A percentile compares a stretch with the other conserved stretches of the same genome.
Conservation (phyloP, 148 eudicot genomes). For the Oxyria digyna region DNA sequence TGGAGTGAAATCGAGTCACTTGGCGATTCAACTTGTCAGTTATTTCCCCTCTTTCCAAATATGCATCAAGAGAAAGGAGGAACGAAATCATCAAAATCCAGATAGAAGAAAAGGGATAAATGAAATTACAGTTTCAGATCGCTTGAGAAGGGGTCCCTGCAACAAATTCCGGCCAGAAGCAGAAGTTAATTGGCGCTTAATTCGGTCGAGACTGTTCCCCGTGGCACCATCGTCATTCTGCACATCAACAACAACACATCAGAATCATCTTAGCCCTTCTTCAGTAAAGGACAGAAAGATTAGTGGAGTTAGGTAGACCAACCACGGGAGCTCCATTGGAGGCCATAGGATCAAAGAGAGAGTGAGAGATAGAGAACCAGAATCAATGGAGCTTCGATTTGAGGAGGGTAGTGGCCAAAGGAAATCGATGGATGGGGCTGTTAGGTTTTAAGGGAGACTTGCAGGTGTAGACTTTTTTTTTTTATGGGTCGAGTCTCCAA, state of each 20-base stretch:
- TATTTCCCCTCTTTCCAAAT: not conserved
- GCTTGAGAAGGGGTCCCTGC: slow-evolving; percentile 91
- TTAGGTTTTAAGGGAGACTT: not conserved
- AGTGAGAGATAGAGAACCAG: not conserved
- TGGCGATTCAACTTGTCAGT: not conserved
- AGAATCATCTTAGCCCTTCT: not conserved
- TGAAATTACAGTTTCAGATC: slow-evolving; percentile 79
- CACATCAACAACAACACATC: slow-evolving; percentile 9
- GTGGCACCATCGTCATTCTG: slow-evolving; percentile 53
- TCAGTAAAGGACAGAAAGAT: not conserved
- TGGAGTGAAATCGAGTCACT: not conserved
- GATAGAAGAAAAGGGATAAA: not conserved
- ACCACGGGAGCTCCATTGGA: slow-evolving; percentile 46
- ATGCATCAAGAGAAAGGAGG: not conserved
- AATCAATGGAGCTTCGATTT: slow-evolving; percentile 1
- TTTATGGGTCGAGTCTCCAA: not conserved
- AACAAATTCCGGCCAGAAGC: slow-evolving; percentile 67
- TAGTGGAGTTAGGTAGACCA: slow-evolving; percentile 3
- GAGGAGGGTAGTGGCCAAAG: not conserved
- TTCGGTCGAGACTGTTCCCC: slow-evolving; percentile 64
- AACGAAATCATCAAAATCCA: not conserved
- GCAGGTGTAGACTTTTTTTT: slow-evolving; percentile 1
- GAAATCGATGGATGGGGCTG: not conserved
- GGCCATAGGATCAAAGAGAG: slow-evolving; percentile 23
- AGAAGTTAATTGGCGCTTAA: slow-evolving; percentile 84